phyloP scores from a whole-genome alignment of 345 rosid genomes.

The Populus nigra region DNA sequence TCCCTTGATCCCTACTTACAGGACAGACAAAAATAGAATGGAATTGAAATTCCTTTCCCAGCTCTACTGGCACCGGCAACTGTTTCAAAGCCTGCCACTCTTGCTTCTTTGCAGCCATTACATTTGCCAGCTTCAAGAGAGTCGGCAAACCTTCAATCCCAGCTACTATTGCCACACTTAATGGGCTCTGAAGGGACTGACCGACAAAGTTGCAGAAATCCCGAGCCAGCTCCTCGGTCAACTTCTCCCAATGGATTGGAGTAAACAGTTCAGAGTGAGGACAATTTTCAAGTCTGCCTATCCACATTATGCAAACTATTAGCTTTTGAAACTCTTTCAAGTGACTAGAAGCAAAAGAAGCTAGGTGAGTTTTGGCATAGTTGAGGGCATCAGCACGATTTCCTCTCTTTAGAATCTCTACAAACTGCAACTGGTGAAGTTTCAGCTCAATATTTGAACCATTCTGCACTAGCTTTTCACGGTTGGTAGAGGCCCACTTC shows the following conservation, averaged over 20 bases:
- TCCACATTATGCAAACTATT: constrained; percentile 50
- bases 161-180: constrained; percentile 55
- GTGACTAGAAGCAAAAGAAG: constrained; percentile 40
- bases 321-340: constrained; percentile 48
- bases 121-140: constrained; percentile 63
- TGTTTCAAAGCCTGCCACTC: constrained; percentile 67
- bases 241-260: constrained; percentile 46
- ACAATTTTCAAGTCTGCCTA: constrained; percentile 49
- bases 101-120: constrained; percentile 63
- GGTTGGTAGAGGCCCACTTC: constrained; percentile 58
- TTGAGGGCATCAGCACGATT: constrained; percentile 44
- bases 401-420: constrained; percentile 62
- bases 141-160: constrained; percentile 64
- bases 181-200: constrained; percentile 49
- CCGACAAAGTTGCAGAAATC: constrained; percentile 54
- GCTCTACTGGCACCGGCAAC: constrained; percentile 57
- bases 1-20: constrained; percentile 63
- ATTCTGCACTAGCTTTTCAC: constrained; percentile 41
- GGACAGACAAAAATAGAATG: constrained; percentile 77
- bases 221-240: constrained; percentile 45
- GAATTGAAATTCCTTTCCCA: constrained; percentile 61
- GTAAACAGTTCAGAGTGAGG: constrained; percentile 50
- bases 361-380: constrained; percentile 56
- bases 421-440: constrained; percentile 52
- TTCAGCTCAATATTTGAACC: constrained; percentile 60